These are phyloP conservation scores for Aurinia saxatilis DNA, from an alignment of 345 rosid genomes.

Conservation along the genomic window DNA sequence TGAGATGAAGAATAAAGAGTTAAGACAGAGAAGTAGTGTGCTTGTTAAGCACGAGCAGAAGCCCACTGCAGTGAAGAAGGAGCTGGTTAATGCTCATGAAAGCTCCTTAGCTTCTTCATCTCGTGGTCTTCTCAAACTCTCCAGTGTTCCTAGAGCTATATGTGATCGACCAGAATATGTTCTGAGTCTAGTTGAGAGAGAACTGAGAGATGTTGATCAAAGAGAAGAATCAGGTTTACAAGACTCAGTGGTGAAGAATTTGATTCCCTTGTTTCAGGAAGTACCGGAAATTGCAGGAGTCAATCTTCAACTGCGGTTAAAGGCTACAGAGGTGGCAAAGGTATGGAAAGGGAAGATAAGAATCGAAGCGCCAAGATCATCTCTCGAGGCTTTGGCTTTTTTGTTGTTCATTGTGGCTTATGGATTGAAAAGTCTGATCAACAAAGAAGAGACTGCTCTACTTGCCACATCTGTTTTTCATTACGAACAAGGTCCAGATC, in stretches of 20 bases:
- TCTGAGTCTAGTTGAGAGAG: neutral
- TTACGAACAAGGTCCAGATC: conserved; percentile 4
- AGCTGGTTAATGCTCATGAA: neutral
- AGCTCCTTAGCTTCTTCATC: neutral
- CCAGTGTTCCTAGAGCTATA: neutral
- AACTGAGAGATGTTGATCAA: neutral
- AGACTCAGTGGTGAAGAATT: neutral
- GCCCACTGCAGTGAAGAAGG: neutral
- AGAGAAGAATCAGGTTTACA: neutral
- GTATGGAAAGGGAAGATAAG: neutral
- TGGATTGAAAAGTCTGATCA: conserved; percentile 1
- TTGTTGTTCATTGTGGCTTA: neutral
- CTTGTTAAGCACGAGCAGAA: neutral
- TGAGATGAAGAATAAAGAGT: conserved; percentile 1
- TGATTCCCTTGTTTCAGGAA: neutral
- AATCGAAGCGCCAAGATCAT: neutral
- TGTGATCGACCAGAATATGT: neutral
- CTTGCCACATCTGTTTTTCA: conserved; percentile 7
- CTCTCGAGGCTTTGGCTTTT: conserved; percentile 4
- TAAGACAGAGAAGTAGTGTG: neutral
- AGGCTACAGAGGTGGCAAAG: neutral
- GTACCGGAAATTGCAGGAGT: neutral
- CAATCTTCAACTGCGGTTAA: neutral
- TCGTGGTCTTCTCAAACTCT: neutral
- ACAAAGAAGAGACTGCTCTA: neutral